Evolutionary conservation across 441 rosid species (phyloP).

Genomic region (Capsella rubella): DNA sequence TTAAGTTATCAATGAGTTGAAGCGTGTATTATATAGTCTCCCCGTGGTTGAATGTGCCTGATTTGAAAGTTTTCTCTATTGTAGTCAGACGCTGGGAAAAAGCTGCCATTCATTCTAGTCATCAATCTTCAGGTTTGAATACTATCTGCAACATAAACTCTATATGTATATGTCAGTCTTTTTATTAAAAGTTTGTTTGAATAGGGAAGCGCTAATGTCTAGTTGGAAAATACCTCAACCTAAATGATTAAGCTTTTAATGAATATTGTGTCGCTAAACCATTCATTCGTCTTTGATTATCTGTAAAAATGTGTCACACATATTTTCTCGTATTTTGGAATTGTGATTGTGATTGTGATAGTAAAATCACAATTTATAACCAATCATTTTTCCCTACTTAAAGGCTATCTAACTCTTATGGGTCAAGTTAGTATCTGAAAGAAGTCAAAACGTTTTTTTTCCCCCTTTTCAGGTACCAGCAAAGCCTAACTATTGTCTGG

Average conservation of each 20-base stretch:
- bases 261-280: conserved; percentile 15
- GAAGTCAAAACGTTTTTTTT: conserved; percentile 14
- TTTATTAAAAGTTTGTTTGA: not conserved
- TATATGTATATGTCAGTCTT: conserved; percentile 18
- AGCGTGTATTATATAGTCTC: not conserved
- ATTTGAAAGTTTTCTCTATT: conserved; percentile 42
- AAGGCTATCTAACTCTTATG: conserved; percentile 7
- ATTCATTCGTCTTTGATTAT: conserved; percentile 11
- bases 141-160: conserved; percentile 21
- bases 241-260: conserved; percentile 1
- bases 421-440: conserved; percentile 10
- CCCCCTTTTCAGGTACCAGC: conserved; percentile 72
- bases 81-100: conserved; percentile 92
- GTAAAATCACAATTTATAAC: not conserved
- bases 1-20: conserved; percentile 20
- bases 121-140: conserved; percentile 84
- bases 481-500: conserved; percentile 88
- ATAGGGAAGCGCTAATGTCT: not conserved
- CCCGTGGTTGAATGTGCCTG: conserved; percentile 24
- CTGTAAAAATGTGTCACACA: conserved; percentile 1
- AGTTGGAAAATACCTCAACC: conserved; percentile 22
- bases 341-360: not conserved
- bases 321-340: conserved; percentile 13
- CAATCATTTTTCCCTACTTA: not conserved
- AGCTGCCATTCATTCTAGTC: conserved; percentile 88